Evolutionary conservation across 345 rosid species (phyloP).

Genomic region (Hypericum androsaemum): DNA sequence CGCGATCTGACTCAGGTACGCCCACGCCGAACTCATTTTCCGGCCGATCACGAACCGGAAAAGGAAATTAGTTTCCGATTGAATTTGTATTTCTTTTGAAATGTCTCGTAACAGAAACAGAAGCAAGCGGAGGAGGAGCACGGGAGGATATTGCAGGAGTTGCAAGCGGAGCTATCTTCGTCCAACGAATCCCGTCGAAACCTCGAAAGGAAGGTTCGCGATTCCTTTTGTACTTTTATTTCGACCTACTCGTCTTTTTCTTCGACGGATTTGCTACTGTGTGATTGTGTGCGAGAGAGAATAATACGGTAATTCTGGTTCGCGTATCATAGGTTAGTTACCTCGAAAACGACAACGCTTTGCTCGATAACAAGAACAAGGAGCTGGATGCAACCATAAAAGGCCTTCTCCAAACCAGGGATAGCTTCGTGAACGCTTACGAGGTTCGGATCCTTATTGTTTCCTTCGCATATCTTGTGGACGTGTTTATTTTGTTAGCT

Average conservation of each 20-base stretch:
- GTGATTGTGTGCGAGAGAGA: slow-evolving; percentile 14
- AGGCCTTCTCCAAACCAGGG: slow-evolving; percentile 54
- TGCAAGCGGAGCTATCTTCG: slow-evolving; percentile 45
- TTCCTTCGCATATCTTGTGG: no score
- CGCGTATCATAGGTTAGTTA: slow-evolving; percentile 36
- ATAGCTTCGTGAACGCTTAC: slow-evolving; percentile 48
- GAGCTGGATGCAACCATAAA: slow-evolving; percentile 50
- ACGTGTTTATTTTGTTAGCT: neutral
- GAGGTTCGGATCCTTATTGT: slow-evolving; percentile 30
- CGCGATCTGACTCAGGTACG: slow-evolving; percentile 37
- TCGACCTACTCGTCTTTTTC: slow-evolving; percentile 16
- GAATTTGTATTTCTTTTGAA: neutral
- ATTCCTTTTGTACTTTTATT: neutral
- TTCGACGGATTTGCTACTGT: no score
- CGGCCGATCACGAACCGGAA: no score
- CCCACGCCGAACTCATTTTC: no score
- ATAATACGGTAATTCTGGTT: neutral
- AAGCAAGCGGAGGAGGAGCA: slow-evolving; percentile 67
- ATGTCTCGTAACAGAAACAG: slow-evolving; percentile 44
- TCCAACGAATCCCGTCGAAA: slow-evolving; percentile 41
- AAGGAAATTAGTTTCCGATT: no score
- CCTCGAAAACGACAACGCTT: slow-evolving; percentile 53
- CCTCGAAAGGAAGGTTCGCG: slow-evolving; percentile 50
- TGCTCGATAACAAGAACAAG: slow-evolving; percentile 56
- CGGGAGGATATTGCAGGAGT: slow-evolving; percentile 42